These are phyloP conservation scores for Friedmanniomyces simplex DNA, from an alignment of 495 filamentous ascomycete species.

Conservation along the genomic window DNA sequence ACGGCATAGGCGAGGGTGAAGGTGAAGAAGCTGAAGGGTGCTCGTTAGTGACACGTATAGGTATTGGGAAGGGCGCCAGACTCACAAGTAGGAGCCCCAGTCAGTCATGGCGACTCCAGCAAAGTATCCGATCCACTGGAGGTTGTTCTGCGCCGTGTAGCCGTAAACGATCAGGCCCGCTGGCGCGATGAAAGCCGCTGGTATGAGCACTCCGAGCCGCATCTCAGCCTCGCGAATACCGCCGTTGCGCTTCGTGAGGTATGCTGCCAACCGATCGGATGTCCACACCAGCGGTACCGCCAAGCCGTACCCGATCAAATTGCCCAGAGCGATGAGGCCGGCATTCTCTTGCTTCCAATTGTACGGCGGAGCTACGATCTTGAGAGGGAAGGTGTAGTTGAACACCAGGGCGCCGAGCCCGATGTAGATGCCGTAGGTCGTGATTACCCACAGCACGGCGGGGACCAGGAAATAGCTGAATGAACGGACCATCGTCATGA, in stretches of 20 bases:
- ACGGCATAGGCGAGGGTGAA: slow-evolving; percentile 23
- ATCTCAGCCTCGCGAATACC: slow-evolving; percentile 22
- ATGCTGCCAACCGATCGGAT: slow-evolving; percentile 18
- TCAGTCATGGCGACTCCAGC: slow-evolving; percentile 21
- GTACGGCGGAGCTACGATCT: slow-evolving; percentile 18
- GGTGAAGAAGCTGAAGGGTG: slow-evolving; percentile 12
- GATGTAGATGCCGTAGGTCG: slow-evolving; percentile 22
- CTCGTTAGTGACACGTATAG: too few relatives aligned
- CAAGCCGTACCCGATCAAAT: slow-evolving; percentile 18
- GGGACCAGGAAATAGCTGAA: slow-evolving; percentile 17
- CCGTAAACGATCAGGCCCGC: slow-evolving; percentile 20
- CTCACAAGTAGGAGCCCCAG: slow-evolving; percentile 17
- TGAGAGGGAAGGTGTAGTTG: slow-evolving; percentile 22
- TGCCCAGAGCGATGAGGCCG: slow-evolving; percentile 19
- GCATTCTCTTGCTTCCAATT: slow-evolving; percentile 15
- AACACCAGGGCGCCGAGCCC: slow-evolving; percentile 23
- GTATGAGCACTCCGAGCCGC: slow-evolving; percentile 20
- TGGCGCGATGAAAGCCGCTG: slow-evolving; percentile 20
- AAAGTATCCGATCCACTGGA: slow-evolving; percentile 23
- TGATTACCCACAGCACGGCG: slow-evolving; percentile 14
- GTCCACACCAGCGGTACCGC: slow-evolving; percentile 19
- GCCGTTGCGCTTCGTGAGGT: slow-evolving; percentile 16
- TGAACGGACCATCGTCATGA: slow-evolving; percentile 11
- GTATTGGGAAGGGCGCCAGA: background rate
- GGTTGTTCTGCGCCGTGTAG: slow-evolving; percentile 14